Conservation (phyloP, 2,329 filamentous ascomycete species). For the Pestalotiopsis sp. region DNA sequence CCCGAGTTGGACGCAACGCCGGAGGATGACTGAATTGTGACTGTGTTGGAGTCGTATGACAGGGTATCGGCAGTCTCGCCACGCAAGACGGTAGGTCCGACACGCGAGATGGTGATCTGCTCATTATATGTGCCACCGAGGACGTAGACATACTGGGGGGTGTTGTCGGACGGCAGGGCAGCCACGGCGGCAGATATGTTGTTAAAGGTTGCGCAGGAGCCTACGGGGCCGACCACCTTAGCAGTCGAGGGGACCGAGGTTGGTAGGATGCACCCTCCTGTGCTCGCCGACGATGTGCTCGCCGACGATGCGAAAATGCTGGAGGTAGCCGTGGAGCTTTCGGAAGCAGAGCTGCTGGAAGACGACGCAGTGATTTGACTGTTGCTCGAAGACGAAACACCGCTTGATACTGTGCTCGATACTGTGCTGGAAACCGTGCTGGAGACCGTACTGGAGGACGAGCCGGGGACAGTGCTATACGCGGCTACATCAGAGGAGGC, state of each 20-base stretch:
- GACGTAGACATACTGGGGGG: conserved; percentile 37
- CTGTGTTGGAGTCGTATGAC: conserved; percentile 48
- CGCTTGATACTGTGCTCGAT: neutral
- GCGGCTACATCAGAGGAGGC: neutral
- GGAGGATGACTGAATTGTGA: conserved; percentile 36
- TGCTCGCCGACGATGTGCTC: neutral
- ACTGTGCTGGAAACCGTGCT: neutral
- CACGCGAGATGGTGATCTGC: conserved; percentile 46
- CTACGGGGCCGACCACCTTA: conserved; percentile 16
- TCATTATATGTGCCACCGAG: conserved; percentile 7
- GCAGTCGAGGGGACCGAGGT: conserved; percentile 17
- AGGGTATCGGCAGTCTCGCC: conserved; percentile 47
- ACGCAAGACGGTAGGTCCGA: conserved; percentile 47
- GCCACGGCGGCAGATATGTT: conserved; percentile 48
- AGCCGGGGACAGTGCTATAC: neutral
- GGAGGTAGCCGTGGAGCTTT: neutral
- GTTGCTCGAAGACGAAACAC: neutral
- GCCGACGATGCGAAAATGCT: neutral
- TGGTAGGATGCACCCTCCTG: conserved; percentile 9
- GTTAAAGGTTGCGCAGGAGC: conserved; percentile 25
- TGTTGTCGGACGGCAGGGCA: conserved; percentile 43
- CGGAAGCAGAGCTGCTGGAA: neutral
- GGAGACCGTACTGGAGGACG: neutral
- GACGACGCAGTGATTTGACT: neutral
- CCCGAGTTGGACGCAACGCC: conserved; percentile 19